Evolutionary conservation across 768 basidiomycete species (phyloP), one percentile per base, ranked within the genome.

Genomic region (Xerocomellus chrysenteron): DNA sequence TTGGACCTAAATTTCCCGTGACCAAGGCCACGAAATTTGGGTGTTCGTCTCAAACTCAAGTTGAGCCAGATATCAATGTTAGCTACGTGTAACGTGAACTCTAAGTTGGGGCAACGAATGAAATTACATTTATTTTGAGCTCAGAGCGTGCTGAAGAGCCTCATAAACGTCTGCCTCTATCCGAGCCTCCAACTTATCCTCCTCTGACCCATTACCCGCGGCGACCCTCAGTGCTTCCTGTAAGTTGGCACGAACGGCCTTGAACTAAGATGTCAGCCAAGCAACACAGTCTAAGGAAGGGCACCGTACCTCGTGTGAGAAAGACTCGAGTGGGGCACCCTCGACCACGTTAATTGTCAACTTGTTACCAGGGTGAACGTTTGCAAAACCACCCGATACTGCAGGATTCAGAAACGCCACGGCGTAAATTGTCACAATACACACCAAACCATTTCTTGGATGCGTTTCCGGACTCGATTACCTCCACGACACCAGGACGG

Each of bases 341-440:
- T 99, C 97, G 45, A 99, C 87, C 56, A 89, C 94, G 76, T 98
- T 99, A 72, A 99, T 90, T 40, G 97, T 98, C 58, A 98, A 78
- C 63, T 84, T 87, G 82, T 98, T 99, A 77, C 95, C 94, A 36
- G 94, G 93, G 75, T 99, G 97, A 40, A 99, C 92, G 56, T 91
- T 98, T 51, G 97, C 95, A 73, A 99, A 98, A 52, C 97, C 97
- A 55, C 93, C 88, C 52, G 95, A 97, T 35, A 92, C 97, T 99
- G 65, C 26, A 44, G 8, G n/a, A 54, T 47, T 56, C 54, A 55
- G 49, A 24, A 57, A 54, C 24, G 21, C 33, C 28, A 52, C 14
- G 36, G 14, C 52, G 46, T 33, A 50, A 39, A 47, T 24, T 17
- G 12, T 47, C 28, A 47, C 47, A 39, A 19, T 32, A 76, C 92